phyloP scores from a whole-genome alignment of 345 rosid genomes.

The Eucalyptus erythrocorys region DNA sequence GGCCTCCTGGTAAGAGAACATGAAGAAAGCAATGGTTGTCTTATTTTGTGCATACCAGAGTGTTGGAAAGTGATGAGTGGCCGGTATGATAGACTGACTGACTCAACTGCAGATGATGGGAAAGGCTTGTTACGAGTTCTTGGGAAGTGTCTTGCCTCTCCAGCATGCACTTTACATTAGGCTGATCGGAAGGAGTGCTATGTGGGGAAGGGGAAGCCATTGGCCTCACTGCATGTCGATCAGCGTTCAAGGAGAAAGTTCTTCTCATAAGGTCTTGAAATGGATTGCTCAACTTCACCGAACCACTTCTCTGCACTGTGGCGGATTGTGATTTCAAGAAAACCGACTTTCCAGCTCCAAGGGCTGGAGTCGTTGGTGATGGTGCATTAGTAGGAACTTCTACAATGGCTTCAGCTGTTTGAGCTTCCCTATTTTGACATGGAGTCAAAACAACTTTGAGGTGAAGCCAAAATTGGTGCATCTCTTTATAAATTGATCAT shows the following conservation, averaged over 20 bases:
- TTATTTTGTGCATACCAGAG: not conserved
- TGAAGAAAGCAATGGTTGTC: not conserved
- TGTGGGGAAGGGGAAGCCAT: not conserved
- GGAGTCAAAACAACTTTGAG: not conserved
- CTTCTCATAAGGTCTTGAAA: not conserved
- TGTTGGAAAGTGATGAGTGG: not conserved
- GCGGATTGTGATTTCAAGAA: not conserved
- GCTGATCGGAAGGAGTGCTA: not conserved
- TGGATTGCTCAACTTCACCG: not conserved
- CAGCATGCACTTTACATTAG: not conserved
- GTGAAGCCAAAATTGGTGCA: not conserved
- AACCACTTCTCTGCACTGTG: not conserved
- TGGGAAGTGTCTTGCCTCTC: not conserved
- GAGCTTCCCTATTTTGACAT: not conserved
- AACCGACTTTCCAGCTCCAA: not conserved
- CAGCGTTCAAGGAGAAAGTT: not conserved
- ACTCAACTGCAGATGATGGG: not conserved
- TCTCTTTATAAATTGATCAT: not conserved
- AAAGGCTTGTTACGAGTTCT: not conserved
- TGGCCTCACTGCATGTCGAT: not conserved
- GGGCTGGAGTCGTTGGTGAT: not conserved
- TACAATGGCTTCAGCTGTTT: not conserved
- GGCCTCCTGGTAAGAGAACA: not conserved
- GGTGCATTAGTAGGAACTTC: not conserved
- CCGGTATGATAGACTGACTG: not conserved